Conservation (phyloP, 1,284 basidiomycete species). For the Ceratobasidium sp. region DNA sequence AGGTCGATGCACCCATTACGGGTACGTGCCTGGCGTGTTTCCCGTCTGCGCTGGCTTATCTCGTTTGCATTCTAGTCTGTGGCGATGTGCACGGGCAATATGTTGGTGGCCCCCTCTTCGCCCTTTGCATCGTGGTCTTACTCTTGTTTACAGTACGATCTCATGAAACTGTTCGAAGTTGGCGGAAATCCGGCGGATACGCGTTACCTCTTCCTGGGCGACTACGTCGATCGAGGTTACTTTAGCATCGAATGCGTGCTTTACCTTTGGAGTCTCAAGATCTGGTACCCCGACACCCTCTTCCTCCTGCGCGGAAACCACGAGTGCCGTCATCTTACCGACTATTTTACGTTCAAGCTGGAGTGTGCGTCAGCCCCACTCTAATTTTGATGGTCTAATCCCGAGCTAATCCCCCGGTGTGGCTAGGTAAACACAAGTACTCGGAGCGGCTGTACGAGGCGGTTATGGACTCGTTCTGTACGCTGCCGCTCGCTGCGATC, state of each 20-base stretch:
- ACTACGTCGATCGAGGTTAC: constrained; percentile 98
- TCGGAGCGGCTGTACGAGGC: constrained; percentile 91
- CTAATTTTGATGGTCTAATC: constrained; percentile 43
- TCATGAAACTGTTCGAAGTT: constrained; percentile 98
- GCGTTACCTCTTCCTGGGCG: constrained; percentile 95
- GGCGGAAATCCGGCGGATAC: constrained; percentile 93
- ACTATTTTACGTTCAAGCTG: constrained; percentile 97
- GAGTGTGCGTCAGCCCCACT: constrained; percentile 73
- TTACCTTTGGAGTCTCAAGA: constrained; percentile 93
- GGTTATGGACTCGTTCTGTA: constrained; percentile 94
- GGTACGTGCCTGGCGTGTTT: constrained; percentile 66
- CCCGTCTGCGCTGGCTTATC: neutral
- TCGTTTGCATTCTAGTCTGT: constrained; percentile 70
- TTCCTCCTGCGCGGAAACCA: constrained; percentile 96
- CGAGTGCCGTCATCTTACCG: constrained; percentile 96
- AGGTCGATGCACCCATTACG: constrained; percentile 95
- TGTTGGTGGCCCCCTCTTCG: constrained; percentile 65
- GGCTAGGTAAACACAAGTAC: constrained; percentile 92
- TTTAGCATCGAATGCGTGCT: constrained; percentile 97
- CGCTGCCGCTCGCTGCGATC: constrained; percentile 89
- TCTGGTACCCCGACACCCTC: constrained; percentile 92
- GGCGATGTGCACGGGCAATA: constrained; percentile 99
- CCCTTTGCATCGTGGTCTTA: constrained; percentile 40
- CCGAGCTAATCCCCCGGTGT: constrained; percentile 17
- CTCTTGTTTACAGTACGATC: constrained; percentile 77